Base-by-base conservation (phyloP, 805 yeast species). In the Monosporozyma siamensis region DNA sequence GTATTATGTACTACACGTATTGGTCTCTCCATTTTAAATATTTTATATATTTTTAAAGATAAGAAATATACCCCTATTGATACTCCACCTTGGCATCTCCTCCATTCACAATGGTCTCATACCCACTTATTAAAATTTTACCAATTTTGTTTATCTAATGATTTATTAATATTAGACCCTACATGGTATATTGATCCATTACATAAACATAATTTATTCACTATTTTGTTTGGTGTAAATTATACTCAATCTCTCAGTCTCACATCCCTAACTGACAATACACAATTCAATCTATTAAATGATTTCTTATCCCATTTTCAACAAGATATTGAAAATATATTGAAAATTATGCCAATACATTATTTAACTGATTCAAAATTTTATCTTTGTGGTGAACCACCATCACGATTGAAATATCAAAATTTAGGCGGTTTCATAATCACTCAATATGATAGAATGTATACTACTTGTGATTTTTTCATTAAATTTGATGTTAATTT, bases 1-100 rank as follows among this genome's bases (percentile, higher is more conserved):
- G 46, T 49, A 9, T 41, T 56, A 2, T 50, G 55, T 30, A 49
- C 55, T 7, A 58, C 64, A 6, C 43, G 39, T 30, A 29, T 58
- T 3, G 64, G 64, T 6, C 38, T 38, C 3, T 50, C 57, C 10
- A 38, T 53, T 12, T 25, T 54, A 34, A 36, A 47, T 4, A 39
- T 36, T 26, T 40, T 41, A 21, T 17, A 36, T 21, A 34, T 44
- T n/a, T 21, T 32, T 15, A 30, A 34, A 15, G 8, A 23, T 6
- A 29, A 21, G 11, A 15, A 30, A 30, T 30, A 15, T 30, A 6
- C 6, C 3, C 6, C 9, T 15, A 15, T 14, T n/a, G 20, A 29
- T n/a, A n/a, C n/a, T n/a, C n/a, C n/a, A n/a, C n/a, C n/a, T n/a
- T n/a, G n/a, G n/a, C n/a, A n/a, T n/a, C 15, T n/a, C 15, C 10